These are phyloP conservation scores for Rhododendron vialii DNA, from an alignment of 148 eudicot species.

Conservation along the genomic window DNA sequence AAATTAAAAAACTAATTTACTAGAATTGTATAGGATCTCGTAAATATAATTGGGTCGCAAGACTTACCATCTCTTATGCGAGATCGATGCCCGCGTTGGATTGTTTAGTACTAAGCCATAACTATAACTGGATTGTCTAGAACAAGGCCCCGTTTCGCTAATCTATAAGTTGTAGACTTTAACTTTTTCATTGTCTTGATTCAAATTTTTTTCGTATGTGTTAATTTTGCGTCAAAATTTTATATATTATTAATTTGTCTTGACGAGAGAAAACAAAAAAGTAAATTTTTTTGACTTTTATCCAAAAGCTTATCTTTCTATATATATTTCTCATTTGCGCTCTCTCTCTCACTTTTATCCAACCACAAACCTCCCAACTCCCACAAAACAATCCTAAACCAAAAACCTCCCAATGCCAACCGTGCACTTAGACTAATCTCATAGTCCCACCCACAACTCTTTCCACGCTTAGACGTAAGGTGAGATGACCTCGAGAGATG, in stretches of 20 bases:
- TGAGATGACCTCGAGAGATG: too few species aligned
- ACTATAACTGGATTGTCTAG: too few species aligned
- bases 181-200: too few species aligned
- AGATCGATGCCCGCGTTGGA: neutral
- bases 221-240: too few species aligned
- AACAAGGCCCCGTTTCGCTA: too few species aligned
- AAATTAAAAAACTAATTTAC: neutral
- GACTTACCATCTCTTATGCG: neutral
- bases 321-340: neutral
- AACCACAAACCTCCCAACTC: neutral
- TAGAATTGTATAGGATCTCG: neutral
- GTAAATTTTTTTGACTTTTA: too few species aligned
- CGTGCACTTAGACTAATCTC: neutral
- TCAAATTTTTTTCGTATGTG: too few species aligned
- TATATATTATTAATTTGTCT: too few species aligned
- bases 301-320: neutral
- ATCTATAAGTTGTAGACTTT: too few species aligned
- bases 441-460: too few species aligned
- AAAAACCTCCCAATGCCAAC: conserved; percentile 21
- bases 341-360: neutral
- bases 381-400: neutral
- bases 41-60: neutral
- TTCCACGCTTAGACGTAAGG: too few species aligned
- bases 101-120: neutral
- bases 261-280: too few species aligned